phyloP scores from a whole-genome alignment of 805 yeast genomes.

The Cyberlindnera saturnus region DNA sequence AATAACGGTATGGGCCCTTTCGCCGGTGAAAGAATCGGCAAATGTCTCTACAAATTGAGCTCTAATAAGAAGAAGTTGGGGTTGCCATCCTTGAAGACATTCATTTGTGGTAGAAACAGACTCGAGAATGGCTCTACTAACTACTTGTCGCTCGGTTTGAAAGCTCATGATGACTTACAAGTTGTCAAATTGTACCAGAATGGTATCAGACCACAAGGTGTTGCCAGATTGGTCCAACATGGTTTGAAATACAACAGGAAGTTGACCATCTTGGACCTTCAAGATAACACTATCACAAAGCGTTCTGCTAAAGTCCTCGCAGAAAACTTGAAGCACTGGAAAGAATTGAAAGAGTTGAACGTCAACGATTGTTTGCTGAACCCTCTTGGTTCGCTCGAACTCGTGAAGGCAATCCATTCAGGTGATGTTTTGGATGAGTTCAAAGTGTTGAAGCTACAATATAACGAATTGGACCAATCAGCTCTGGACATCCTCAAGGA shows the following conservation, averaged over 20 bases:
- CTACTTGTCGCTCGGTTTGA: constrained; percentile 78
- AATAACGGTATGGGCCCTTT: constrained; percentile 98
- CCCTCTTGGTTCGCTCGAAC: constrained; percentile 60
- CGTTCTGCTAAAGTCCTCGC: constrained; percentile 64
- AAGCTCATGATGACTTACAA: constrained; percentile 69
- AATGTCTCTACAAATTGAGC: constrained; percentile 70
- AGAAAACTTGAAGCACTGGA: constrained; percentile 56
- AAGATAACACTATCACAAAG: constrained; percentile 89
- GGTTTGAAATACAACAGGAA: constrained; percentile 62
- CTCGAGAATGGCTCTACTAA: constrained; percentile 91
- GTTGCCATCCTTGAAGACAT: constrained; percentile 61
- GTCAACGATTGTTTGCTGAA: constrained; percentile 87
- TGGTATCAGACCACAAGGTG: constrained; percentile 95
- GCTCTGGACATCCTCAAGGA: constrained; percentile 55
- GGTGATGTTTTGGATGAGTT: constrained; percentile 36
- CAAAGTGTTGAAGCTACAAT: constrained; percentile 67
- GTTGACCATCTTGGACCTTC: constrained; percentile 72
- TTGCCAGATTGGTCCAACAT: constrained; percentile 60
- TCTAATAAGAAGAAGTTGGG: constrained; percentile 47
- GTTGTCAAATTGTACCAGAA: constrained; percentile 84
- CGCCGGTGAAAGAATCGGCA: constrained; percentile 93
- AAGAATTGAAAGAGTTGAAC: constrained; percentile 64
- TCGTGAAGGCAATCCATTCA: constrained; percentile 44
- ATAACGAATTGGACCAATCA: constrained; percentile 72
- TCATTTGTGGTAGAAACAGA: constrained; percentile 95